phyloP scores from a whole-genome alignment of 352 stramenopile genomes.

The Globisporangium viniferum region DNA sequence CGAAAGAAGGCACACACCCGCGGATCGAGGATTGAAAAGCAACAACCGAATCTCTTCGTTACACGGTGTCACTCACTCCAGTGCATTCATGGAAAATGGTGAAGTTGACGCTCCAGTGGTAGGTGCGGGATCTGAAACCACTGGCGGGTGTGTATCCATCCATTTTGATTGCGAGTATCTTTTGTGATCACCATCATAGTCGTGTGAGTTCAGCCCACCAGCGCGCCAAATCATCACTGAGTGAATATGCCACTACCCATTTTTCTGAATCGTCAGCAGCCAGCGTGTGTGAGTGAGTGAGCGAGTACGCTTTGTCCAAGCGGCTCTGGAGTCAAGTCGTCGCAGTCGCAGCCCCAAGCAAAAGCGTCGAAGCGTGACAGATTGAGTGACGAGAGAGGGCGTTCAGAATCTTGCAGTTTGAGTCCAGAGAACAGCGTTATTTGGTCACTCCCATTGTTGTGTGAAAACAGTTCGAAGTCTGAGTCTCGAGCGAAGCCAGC shows the following conservation, averaged over 20 bases:
- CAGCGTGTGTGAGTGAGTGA: no score
- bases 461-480: background rate
- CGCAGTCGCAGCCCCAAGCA: background rate
- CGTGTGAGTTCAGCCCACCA: background rate
- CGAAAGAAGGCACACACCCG: background rate
- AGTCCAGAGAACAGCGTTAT: constrained; percentile 4
- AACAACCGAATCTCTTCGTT: background rate
- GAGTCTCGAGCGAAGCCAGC: background rate
- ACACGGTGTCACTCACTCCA: background rate
- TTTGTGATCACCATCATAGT: background rate
- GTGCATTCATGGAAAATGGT: background rate
- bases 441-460: background rate
- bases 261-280: no score
- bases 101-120: background rate
- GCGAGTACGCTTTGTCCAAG: no score
- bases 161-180: background rate
- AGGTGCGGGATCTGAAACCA: background rate
- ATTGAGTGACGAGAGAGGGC: background rate
- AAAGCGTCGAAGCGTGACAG: background rate
- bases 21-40: background rate
- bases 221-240: background rate
- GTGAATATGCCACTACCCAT: no score
- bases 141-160: background rate
- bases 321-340: background rate
- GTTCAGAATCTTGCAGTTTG: background rate